Evolutionary conservation across 129 eudicot genomes (phyloP), one percentile per base, ranked within the genome.

Genomic region (Escallonia rubra): DNA sequence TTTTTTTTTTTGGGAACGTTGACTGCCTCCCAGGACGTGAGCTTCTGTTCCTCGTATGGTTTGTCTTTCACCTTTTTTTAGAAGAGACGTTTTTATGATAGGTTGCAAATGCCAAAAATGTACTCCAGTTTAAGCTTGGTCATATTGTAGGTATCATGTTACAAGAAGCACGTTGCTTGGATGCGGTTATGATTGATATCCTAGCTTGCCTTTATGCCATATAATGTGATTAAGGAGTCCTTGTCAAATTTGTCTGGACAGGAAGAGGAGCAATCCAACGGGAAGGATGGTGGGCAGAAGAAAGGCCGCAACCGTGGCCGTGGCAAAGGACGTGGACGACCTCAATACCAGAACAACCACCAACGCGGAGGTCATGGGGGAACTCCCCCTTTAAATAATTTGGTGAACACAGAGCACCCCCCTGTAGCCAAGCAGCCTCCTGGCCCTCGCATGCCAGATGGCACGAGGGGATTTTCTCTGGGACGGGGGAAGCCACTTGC

Each of bases 401-500:
- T 72, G 14, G 39, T 70, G 7, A 79, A 63, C 69, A 57, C 41
- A 4, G 91, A 86, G 60, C 84, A 77, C 43, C 77, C 72, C 3
- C 59, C 16, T 34, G 61, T 63, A 9, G 67, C 71, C 61, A 86
- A 81, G 75, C 87, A 83, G 61, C 81, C 95, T 59, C 87, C 95
- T 10, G 95, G 92, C 16, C 99, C 99, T 13, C 92, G 99, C 48
- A 93, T 93, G 99, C 99, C 99, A 57, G 99, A 93, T 74, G 99
- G 99, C 43, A 93, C 99, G 4, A 78, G 82, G 68, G 99, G 99
- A 34, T 93, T 93, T 74, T 87, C 96, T 15, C 62, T 89, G 96
- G 99, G 99, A 53, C 84, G 99, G 43, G 96, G 99, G 61, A 93
- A 79, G 74, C 81, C 95, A 6, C 46, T 82, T 9, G 61, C 78